These are phyloP conservation scores for Diaporthe citri DNA, from an alignment of 2,329 filamentous ascomycete genomes.

Conservation along the genomic window DNA sequence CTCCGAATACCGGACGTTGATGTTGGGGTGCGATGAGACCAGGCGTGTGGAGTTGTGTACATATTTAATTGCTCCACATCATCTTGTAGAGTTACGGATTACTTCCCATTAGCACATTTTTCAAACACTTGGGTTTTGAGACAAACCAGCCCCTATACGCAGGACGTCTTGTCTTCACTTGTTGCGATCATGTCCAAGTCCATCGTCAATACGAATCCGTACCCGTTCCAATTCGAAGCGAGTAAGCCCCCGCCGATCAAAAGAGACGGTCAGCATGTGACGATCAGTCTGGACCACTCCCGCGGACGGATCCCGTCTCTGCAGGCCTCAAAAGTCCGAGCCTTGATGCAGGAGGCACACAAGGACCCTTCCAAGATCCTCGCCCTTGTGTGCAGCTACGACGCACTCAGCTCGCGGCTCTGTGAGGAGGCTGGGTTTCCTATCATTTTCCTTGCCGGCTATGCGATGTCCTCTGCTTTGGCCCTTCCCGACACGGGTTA, in stretches of 20 bases:
- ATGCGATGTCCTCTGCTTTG: background rate
- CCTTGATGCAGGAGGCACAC: background rate
- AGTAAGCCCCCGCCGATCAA: background rate
- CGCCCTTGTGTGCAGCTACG: slow-evolving; percentile 6
- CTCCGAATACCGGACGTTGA: background rate
- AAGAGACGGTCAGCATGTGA: slow-evolving; percentile 6
- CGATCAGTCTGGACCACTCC: background rate
- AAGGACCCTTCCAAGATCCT: slow-evolving; percentile 2
- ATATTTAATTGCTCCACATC: background rate
- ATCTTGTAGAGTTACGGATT: background rate
- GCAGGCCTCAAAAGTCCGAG: background rate
- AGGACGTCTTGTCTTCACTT: fast-evolving
- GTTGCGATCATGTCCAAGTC: background rate
- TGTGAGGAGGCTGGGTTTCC: slow-evolving; percentile 12
- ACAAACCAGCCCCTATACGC: background rate
- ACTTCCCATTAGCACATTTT: background rate
- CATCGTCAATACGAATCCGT: slow-evolving; percentile 1
- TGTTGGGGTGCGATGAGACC: background rate
- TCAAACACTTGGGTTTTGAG: background rate
- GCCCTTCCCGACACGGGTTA: background rate
- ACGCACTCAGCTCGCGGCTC: background rate
- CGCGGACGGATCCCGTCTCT: background rate
- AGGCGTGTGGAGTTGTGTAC: no score
- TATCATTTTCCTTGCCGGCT: background rate
- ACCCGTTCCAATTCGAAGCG: slow-evolving; percentile 1